Base-by-base conservation (phyloP, 441 rosid species). In the Erodium chrysanthum region DNA sequence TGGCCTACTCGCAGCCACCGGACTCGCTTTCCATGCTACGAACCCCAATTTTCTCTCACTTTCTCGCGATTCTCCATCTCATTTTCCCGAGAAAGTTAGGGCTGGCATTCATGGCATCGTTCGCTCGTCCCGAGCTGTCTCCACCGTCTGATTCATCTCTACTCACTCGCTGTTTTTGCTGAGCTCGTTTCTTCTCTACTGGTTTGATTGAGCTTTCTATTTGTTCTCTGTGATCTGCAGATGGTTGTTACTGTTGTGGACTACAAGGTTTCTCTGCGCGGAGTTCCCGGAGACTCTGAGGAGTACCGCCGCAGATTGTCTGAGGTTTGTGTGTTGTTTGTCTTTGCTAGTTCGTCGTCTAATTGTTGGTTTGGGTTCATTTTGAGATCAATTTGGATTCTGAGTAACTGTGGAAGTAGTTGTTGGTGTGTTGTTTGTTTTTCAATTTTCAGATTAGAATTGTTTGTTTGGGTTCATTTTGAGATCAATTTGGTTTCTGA, bases 41-140 rank as follows among this genome's bases (percentile, higher is more conserved):
- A 74, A 71, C 60, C 46, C 54, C 77, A 33, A 70, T 66, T 62
- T 68, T 63, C 75, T 62, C 6, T 60, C 76, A 20, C 56, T 74
- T 37, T 37, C 42, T 37, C 42, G 42, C 42, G 42, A 37, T 46
- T 56, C 82, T 65, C 61, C 78, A 17, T 18, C n/a, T 3, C 9
- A 10, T 58, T 40, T 68, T 65, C 68, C 65, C 11, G 73, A 70
- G 46, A 73, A 68, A 70, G 59, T 78, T 62, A 31, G 73, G 73
- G 77, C 77, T 15, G 70, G 76, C 4, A 4, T 80, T 14, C 80
- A 81, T 69, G 86, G 83, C 76, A 44, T 85, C 37, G 67, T 80
- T 65, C 91, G 89, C 64, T 84, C 96, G 27, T 85, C 81, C 78
- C 96, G 93, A 72, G 89, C 98, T 11, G 52, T 88, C 67, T 77